Percentiles rank a stretch among this genome's conserved stretches.
phyloP scores from a whole-genome alignment of 306 rosid species.

The Cicer chorassanicum region DNA sequence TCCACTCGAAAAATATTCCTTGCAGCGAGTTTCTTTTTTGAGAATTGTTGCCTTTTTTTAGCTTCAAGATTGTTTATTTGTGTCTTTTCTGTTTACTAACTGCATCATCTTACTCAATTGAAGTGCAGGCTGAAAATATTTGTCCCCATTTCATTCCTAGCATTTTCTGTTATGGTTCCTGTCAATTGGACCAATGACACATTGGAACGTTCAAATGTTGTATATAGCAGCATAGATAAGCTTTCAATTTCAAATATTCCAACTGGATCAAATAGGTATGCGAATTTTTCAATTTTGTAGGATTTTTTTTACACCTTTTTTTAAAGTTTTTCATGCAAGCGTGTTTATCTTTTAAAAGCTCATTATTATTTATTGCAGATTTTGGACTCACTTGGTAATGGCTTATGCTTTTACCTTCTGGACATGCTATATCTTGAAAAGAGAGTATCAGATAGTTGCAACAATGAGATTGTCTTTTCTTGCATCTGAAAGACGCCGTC shows the following conservation, averaged over 20 bases:
- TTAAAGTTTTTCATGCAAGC: conserved; percentile 22
- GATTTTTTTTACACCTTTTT: background rate
- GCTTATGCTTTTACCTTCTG: conserved; percentile 94
- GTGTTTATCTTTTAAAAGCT: conserved; percentile 35
- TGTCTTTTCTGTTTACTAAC: conserved; percentile 39
- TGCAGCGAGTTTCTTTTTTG: background rate
- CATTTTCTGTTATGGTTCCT: conserved; percentile 84
- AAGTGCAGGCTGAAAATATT: conserved; percentile 87
- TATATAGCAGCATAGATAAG: conserved; percentile 77
- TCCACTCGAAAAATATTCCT: too few species aligned
- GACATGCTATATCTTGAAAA: conserved; percentile 83
- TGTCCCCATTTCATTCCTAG: conserved; percentile 79
- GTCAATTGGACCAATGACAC: conserved; percentile 94
- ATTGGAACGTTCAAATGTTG: conserved; percentile 67
- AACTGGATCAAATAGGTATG: conserved; percentile 77
- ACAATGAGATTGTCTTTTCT: conserved; percentile 89
- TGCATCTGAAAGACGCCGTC: conserved; percentile 80
- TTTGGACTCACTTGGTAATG: conserved; percentile 97
- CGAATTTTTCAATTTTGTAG: conserved; percentile 12
- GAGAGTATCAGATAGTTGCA: conserved; percentile 83
- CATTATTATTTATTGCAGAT: conserved; percentile 62
- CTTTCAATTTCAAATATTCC: conserved; percentile 95
- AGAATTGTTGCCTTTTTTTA: background rate
- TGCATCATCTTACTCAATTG: conserved; percentile 26
- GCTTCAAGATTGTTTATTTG: background rate